Percentiles rank a stretch among this genome's conserved stretches.
phyloP scores from a whole-genome alignment of 371 early-diverging fungal species.

The Saksenaea vasiformis region DNA sequence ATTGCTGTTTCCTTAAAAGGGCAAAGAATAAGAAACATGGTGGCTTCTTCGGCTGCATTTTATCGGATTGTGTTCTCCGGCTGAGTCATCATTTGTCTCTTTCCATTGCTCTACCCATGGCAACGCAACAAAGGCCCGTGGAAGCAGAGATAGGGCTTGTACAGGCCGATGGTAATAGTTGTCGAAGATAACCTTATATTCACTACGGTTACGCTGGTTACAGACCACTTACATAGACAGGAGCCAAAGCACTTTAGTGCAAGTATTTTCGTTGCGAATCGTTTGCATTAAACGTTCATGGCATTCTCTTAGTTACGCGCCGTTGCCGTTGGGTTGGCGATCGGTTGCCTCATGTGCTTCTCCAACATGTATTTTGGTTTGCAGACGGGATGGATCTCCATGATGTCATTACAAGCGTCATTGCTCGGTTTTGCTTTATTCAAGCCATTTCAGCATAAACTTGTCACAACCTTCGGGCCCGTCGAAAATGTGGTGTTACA shows the following conservation, averaged over 20 bases:
- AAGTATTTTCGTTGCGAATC: neutral
- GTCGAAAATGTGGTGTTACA: conserved; percentile 84
- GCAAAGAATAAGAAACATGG: too few relatives aligned
- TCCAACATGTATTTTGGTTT: conserved; percentile 88
- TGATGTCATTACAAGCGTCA: conserved; percentile 88
- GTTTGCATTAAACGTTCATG: neutral
- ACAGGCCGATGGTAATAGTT: neutral
- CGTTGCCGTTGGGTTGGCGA: conserved; percentile 61
- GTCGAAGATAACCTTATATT: neutral
- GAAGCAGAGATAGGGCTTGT: neutral
- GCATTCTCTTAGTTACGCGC: conserved; percentile 50
- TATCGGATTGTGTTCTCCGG: neutral
- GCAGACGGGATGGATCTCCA: conserved; percentile 86
- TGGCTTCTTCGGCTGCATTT: neutral
- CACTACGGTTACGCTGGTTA: neutral
- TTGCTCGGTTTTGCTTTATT: conserved; percentile 78
- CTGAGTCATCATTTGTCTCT: neutral
- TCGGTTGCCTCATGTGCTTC: conserved; percentile 77
- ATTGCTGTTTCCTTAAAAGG: too few relatives aligned
- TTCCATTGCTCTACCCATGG: neutral
- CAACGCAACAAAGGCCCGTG: neutral
- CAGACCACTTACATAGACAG: neutral
- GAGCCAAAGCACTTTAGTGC: conserved; percentile 23
- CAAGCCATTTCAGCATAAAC: conserved; percentile 55
- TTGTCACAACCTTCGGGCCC: conserved; percentile 63